These are phyloP conservation scores for Salix purpurea DNA, from an alignment of 345 rosid genomes.

Conservation along the genomic window DNA sequence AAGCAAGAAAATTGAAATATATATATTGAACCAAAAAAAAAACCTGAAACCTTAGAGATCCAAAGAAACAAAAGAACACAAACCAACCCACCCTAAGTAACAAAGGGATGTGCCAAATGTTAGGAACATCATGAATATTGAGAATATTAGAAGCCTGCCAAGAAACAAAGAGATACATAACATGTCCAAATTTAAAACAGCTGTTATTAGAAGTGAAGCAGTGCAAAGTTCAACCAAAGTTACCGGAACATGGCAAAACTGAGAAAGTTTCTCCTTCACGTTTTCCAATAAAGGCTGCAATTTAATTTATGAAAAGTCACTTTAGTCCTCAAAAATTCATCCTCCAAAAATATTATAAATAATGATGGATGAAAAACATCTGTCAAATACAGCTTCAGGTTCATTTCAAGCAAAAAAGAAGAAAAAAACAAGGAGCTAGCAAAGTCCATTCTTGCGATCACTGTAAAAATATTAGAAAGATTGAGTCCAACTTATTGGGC, in stretches of 20 bases:
- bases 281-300: conserved; percentile 31
- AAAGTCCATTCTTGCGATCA: background rate
- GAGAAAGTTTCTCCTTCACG: conserved; percentile 30
- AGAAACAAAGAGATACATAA: background rate
- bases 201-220: conserved; percentile 2
- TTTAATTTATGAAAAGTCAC: background rate
- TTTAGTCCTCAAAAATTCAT: background rate
- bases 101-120: conserved; percentile 36
- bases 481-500: background rate
- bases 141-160: conserved; percentile 34
- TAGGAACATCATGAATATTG: conserved; percentile 34
- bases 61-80: conserved; percentile 18
- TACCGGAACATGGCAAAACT: conserved; percentile 55
- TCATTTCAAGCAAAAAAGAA: background rate
- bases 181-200: background rate
- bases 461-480: background rate
- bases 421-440: background rate
- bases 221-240: conserved; percentile 15
- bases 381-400: background rate
- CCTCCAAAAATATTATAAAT: background rate
- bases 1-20: conserved; percentile 11
- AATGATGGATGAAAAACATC: background rate
- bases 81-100: conserved; percentile 25
- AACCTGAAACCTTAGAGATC: background rate
- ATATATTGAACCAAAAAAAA: background rate